These are phyloP conservation scores for Cryptococcus sp. DNA, from an alignment of 1,284 basidiomycete genomes.

Conservation along the genomic window DNA sequence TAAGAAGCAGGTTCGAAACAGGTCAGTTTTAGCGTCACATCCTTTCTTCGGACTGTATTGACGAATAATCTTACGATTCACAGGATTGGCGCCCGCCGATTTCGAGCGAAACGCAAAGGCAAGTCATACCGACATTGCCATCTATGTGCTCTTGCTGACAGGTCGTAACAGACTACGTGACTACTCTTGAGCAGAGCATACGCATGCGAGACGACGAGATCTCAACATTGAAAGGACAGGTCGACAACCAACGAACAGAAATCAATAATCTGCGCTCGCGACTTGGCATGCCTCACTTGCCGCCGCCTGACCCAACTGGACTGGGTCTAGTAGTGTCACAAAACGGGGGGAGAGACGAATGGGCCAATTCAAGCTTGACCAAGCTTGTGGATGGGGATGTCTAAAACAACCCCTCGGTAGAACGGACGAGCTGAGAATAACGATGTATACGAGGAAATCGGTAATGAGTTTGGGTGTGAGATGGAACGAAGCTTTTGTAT, in stretches of 20 bases:
- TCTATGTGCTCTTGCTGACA: too few relatives aligned
- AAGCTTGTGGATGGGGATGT: slow-evolving; percentile 1
- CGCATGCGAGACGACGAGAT: slow-evolving; percentile 27
- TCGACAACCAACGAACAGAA: slow-evolving; percentile 29
- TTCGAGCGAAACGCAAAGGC: slow-evolving; percentile 50
- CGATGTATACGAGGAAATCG: too few relatives aligned
- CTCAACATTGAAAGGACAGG: slow-evolving; percentile 19
- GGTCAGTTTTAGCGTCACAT: slow-evolving; percentile 19
- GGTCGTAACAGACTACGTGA: slow-evolving; percentile 29
- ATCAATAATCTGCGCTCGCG: slow-evolving; percentile 37
- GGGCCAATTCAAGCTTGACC: slow-evolving; percentile 2
- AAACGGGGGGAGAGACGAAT: background rate
- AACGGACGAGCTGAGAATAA: too few relatives aligned
- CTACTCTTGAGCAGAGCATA: slow-evolving; percentile 22
- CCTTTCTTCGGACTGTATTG: too few relatives aligned
- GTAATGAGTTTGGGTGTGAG: too few relatives aligned
- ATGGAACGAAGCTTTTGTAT: too few relatives aligned
- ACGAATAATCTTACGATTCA: background rate
- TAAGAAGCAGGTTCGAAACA: slow-evolving; percentile 50
- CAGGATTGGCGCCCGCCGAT: slow-evolving; percentile 44
- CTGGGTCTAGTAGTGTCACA: slow-evolving; percentile 17
- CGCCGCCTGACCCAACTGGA: slow-evolving; percentile 8
- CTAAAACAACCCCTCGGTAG: background rate
- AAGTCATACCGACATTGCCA: slow-evolving; percentile 9
- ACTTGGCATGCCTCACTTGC: slow-evolving; percentile 23